These are phyloP conservation scores for Pseudozyma sp. DNA, from an alignment of 1,284 basidiomycete genomes.

Conservation along the genomic window DNA sequence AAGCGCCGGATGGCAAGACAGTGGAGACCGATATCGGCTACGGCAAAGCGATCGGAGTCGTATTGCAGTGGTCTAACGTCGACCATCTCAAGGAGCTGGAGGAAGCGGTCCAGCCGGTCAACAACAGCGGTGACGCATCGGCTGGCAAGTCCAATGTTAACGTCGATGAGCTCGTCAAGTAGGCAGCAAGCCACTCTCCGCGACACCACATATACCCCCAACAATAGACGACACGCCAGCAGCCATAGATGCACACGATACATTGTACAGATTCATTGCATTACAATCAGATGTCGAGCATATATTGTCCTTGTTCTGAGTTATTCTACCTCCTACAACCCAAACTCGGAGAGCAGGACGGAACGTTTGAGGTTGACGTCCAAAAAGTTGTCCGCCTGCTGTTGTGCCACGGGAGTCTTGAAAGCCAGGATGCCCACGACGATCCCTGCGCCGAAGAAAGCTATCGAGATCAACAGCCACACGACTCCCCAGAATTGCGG, in stretches of 20 bases:
- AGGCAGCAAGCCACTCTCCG: not conserved
- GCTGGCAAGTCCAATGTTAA: constrained; percentile 25
- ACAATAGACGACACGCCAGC: not conserved
- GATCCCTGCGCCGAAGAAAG: constrained; percentile 84
- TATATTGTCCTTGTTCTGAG: constrained; percentile 7
- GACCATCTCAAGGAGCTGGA: constrained; percentile 42
- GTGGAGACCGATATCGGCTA: constrained; percentile 40
- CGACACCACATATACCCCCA: too few relatives aligned
- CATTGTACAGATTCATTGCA: constrained; percentile 1
- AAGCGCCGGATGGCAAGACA: constrained; percentile 26
- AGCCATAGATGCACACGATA: not conserved
- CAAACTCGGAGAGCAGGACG: constrained; percentile 3
- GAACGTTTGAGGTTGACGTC: constrained; percentile 46
- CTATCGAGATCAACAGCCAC: constrained; percentile 84
- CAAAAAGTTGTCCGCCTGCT: constrained; percentile 56
- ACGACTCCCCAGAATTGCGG: constrained; percentile 75
- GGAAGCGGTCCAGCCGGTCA: not conserved
- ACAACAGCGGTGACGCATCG: not conserved
- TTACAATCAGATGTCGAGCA: constrained; percentile 3
- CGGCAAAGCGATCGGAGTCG: constrained; percentile 28
- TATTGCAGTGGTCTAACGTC: constrained; percentile 37
- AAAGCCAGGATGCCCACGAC: constrained; percentile 70
- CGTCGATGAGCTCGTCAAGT: constrained; percentile 50
- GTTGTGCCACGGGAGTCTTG: constrained; percentile 57
- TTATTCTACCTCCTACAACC: not conserved